Percentiles rank a stretch among this genome's conserved stretches.
Evolutionary conservation across 108 stramenopile species (phyloP).

Genomic region (Pseudonitzschia multistriata): DNA sequence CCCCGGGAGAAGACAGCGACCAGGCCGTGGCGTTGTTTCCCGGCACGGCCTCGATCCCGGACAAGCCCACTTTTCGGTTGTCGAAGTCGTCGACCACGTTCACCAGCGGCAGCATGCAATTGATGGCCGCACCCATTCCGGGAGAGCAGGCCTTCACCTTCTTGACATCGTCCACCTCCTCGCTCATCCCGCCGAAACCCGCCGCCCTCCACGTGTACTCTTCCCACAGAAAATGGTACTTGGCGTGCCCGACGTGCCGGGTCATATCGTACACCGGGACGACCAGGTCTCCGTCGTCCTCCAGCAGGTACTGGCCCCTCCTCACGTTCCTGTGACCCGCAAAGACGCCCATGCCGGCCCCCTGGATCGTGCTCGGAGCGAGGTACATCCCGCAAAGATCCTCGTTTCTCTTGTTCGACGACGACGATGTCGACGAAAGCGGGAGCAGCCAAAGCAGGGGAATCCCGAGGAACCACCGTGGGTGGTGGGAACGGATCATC

Average conservation of each 20-base stretch:
- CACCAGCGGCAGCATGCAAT: conserved; percentile 27
- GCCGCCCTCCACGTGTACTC: conserved; percentile 14
- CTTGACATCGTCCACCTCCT: conserved; percentile 23
- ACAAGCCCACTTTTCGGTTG: conserved; percentile 14
- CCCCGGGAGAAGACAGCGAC: conserved; percentile 42
- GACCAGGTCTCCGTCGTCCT: conserved; percentile 22
- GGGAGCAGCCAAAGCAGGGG: not conserved
- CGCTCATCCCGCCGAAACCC: conserved; percentile 29
- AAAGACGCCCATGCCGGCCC: conserved; percentile 62
- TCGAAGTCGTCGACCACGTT: conserved; percentile 20
- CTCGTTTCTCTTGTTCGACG: not conserved
- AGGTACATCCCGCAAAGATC: conserved; percentile 41
- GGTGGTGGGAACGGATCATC: too few species aligned
- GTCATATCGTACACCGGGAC: conserved; percentile 28
- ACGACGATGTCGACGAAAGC: not conserved
- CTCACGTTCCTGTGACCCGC: conserved; percentile 33
- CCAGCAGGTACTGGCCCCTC: conserved; percentile 21
- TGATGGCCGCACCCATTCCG: conserved; percentile 34
- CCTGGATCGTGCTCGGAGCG: conserved; percentile 55
- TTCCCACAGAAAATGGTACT: conserved; percentile 34
- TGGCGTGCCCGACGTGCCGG: conserved; percentile 18
- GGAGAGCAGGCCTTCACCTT: conserved; percentile 21
- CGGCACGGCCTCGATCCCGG: conserved; percentile 1
- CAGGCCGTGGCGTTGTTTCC: not conserved
- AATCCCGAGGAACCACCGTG: not conserved